phyloP scores from a whole-genome alignment of 2,329 filamentous ascomycete genomes.

The Neofusicoccum laricinum region DNA sequence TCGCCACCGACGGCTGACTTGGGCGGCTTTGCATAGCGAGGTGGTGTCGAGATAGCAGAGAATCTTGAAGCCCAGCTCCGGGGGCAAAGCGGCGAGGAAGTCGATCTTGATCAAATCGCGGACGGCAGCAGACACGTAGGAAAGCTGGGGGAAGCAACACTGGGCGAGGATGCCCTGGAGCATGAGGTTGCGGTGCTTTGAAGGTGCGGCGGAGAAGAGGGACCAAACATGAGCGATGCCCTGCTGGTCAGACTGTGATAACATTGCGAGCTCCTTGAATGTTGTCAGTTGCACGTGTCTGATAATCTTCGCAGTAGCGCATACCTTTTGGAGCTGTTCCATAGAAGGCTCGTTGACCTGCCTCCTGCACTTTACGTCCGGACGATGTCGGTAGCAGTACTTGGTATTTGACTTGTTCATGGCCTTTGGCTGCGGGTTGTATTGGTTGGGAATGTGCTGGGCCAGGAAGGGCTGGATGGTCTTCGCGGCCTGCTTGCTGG shows the following conservation, averaged over 20 bases:
- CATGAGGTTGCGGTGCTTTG: constrained; percentile 94
- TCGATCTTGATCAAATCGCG: constrained; percentile 97
- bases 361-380: constrained; percentile 88
- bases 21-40: constrained; percentile 91
- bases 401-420: constrained; percentile 67
- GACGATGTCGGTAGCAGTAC: constrained; percentile 92
- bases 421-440: constrained; percentile 62
- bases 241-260: constrained; percentile 84
- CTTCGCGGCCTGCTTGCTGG: constrained; percentile 66
- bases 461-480: constrained; percentile 85
- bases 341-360: constrained; percentile 95
- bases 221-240: constrained; percentile 98
- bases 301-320: constrained; percentile 29
- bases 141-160: constrained; percentile 96
- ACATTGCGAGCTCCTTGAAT: constrained; percentile 70
- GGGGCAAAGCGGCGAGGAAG: constrained; percentile 83
- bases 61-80: constrained; percentile 90
- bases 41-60: constrained; percentile 89
- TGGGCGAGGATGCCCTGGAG: constrained; percentile 93
- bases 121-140: constrained; percentile 84
- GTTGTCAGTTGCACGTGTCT: constrained; percentile 24
- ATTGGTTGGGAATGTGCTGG: constrained; percentile 85
- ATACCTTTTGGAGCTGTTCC: constrained; percentile 85
- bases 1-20: constrained; percentile 87
- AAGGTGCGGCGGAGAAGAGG: constrained; percentile 89